phyloP scores from a whole-genome alignment of 2,329 filamentous ascomycete species.

The Huntiella omanensis region DNA sequence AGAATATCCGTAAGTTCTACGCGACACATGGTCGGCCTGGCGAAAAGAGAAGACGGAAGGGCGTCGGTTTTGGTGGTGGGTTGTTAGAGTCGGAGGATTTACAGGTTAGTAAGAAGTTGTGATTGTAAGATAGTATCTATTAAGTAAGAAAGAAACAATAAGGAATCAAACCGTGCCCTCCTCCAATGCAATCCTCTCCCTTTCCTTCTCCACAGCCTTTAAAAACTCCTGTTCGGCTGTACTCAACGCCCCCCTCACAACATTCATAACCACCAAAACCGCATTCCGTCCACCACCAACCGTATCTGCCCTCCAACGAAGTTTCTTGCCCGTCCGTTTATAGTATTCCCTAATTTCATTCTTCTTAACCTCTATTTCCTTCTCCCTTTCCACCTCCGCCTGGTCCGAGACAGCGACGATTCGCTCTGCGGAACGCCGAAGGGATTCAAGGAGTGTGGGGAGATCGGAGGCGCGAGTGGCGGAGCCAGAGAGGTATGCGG shows the following conservation, averaged over 20 bases:
- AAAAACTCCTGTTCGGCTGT: constrained; percentile 54
- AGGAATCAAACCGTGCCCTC: neutral
- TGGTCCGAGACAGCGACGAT: constrained; percentile 65
- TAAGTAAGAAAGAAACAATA: neutral
- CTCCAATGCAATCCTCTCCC: constrained; percentile 19
- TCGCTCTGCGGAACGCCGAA: constrained; percentile 56
- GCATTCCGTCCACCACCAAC: constrained; percentile 59
- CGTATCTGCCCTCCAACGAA: constrained; percentile 46
- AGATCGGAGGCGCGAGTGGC: constrained; percentile 63
- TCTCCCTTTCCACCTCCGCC: constrained; percentile 55
- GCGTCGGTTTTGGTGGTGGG: constrained; percentile 40
- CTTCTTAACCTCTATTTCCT: constrained; percentile 47
- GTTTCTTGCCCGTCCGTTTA: constrained; percentile 54
- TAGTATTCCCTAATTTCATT: constrained; percentile 52
- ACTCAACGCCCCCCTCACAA: constrained; percentile 51
- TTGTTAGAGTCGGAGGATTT: constrained; percentile 25
- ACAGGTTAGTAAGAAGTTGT: constrained; percentile 20
- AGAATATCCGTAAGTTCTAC: constrained; percentile 84
- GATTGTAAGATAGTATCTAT: neutral
- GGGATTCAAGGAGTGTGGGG: constrained; percentile 61
- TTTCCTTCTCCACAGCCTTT: constrained; percentile 48
- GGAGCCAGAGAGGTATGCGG: constrained; percentile 75
- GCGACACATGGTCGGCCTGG: constrained; percentile 55
- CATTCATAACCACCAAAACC: constrained; percentile 58
- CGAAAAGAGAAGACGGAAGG: constrained; percentile 37